Conservation (phyloP, 768 basidiomycete species). For the Mycena kentingensis region DNA sequence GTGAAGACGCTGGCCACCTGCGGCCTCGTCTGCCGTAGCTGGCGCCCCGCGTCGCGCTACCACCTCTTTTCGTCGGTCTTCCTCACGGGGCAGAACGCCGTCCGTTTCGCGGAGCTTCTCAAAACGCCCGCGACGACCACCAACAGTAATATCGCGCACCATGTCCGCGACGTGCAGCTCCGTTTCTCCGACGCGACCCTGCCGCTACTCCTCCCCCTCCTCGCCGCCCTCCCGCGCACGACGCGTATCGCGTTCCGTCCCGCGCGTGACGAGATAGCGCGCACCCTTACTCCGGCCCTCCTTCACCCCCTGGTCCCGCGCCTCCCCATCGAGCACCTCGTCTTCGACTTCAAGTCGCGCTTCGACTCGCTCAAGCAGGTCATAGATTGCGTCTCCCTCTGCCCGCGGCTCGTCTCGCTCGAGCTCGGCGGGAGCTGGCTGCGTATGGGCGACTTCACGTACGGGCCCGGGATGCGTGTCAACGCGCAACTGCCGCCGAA, state of each 20-base stretch:
- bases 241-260: conserved; percentile 1
- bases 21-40: conserved; percentile 23
- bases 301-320: conserved; percentile 1
- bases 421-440: conserved; percentile 20
- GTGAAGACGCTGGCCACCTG: conserved; percentile 14
- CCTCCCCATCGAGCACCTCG: conserved; percentile 1
- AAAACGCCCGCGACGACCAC: neutral
- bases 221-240: neutral
- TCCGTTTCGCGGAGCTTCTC: conserved; percentile 2
- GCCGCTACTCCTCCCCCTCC: neutral
- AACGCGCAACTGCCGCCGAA: neutral
- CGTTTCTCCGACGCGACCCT: conserved; percentile 3
- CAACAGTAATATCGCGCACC: neutral
- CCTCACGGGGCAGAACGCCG: conserved; percentile 4
- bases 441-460: conserved; percentile 2
- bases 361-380: conserved; percentile 19
- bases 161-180: conserved; percentile 13
- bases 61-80: conserved; percentile 21
- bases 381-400: conserved; percentile 11
- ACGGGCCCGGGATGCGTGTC: neutral
- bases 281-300: neutral
- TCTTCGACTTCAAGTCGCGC: conserved; percentile 14
- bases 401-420: conserved; percentile 14
- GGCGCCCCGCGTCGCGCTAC: conserved; percentile 20
- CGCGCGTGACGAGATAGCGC: conserved; percentile 1